These are phyloP conservation scores for Colletotrichum liaoningense DNA, from an alignment of 2,329 filamentous ascomycete genomes.

Conservation along the genomic window DNA sequence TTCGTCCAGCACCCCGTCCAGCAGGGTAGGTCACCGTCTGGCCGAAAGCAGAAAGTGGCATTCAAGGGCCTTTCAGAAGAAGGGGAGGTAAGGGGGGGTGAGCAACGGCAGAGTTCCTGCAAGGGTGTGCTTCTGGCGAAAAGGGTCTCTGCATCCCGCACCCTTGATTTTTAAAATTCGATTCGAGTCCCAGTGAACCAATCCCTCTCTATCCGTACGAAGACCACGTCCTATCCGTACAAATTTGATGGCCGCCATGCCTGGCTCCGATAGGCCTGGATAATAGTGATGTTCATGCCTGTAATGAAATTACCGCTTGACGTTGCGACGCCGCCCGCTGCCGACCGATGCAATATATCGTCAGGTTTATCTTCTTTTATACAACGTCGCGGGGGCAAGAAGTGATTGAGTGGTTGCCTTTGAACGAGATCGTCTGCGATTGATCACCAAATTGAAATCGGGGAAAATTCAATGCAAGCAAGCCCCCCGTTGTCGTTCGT, in stretches of 20 bases:
- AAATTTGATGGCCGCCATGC: background rate
- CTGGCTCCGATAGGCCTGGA: background rate
- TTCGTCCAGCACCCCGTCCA: background rate
- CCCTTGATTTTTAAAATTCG: background rate
- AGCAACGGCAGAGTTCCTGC: background rate
- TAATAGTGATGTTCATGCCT: background rate
- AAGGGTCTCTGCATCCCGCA: background rate
- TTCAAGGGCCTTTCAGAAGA: background rate
- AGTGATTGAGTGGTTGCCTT: too few species aligned
- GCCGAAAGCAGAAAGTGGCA: constrained; percentile 23
- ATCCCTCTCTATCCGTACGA: background rate
- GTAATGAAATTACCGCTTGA: background rate
- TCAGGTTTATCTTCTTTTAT: background rate
- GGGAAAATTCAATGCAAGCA: background rate
- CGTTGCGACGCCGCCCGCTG: background rate
- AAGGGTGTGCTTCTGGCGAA: background rate
- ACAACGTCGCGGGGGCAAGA: background rate
- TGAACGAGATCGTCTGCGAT: background rate
- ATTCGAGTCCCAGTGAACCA: too few species aligned
- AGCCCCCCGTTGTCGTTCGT: background rate
- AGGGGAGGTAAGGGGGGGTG: background rate
- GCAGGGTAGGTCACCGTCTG: background rate
- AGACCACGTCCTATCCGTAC: background rate
- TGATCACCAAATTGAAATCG: background rate
- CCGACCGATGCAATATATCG: background rate